A percentile compares a stretch with the other conserved stretches of the same genome.
phyloP scores from a whole-genome alignment of 2,329 filamentous ascomycete genomes.

The Colletotrichum abscissum region DNA sequence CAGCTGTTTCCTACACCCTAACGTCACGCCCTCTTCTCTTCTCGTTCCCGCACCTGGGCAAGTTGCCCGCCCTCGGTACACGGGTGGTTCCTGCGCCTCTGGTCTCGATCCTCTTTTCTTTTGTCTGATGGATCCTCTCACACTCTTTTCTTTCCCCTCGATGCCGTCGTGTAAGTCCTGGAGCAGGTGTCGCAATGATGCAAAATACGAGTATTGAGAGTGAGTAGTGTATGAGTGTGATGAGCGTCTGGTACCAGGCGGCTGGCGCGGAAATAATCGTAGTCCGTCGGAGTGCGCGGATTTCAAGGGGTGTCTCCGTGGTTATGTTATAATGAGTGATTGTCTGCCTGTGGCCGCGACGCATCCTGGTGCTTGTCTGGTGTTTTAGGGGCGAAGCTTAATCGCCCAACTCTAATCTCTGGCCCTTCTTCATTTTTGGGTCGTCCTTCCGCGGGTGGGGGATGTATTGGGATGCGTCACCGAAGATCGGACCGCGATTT shows the following conservation, averaged over 20 bases:
- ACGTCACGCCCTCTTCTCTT: neutral
- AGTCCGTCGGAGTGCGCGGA: constrained; percentile 16
- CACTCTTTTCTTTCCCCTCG: neutral
- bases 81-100: neutral
- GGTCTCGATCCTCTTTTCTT: neutral
- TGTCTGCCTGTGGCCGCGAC: neutral
- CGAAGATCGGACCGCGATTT: neutral
- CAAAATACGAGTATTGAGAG: neutral
- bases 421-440: neutral
- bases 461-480: neutral
- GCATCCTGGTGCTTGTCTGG: constrained; percentile 24
- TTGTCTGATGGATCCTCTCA: neutral
- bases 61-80: neutral
- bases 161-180: neutral
- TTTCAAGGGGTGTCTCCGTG: constrained; percentile 4
- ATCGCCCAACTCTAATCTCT: constrained; percentile 20
- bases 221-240: neutral
- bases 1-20: neutral
- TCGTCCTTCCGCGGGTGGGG: neutral
- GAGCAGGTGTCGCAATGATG: neutral
- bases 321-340: constrained; percentile 24
- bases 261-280: constrained; percentile 21
- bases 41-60: neutral
- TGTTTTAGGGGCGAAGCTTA: constrained; percentile 32
- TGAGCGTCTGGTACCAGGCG: neutral